Base-by-base conservation (phyloP, 805 yeast species). In the Suhomyces tanzawaensis region DNA sequence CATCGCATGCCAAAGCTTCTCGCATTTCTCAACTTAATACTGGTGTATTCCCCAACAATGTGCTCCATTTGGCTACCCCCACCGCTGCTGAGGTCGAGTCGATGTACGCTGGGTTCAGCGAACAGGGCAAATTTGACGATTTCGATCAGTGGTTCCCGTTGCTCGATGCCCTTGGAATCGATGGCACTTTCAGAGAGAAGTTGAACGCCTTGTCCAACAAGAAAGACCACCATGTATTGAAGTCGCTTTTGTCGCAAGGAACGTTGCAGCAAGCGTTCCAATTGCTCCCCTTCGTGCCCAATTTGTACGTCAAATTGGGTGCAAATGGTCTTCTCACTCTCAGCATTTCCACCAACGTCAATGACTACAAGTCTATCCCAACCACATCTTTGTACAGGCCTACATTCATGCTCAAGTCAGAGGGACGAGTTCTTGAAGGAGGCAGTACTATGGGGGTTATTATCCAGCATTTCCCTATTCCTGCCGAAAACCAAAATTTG, bases 231-330 rank as follows among this genome's bases (percentile, higher is more conserved):
- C 19, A 31, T 31, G 46, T 44, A 32, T 55, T 60, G 29, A 44
- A 40, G 32, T 47, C 44, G 14, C 63, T 66, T 39, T 52, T 62
- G 29, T 36, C 55, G 4, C 33, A 48, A 30, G 93, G 83, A 0
- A 53, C 71, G 2, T 63, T 83, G 13, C 93, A 85, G 55, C 82
- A 81, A 51, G 76, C 82, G 1, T 72, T 84, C 48, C 82, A 81
- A 48, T 48, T 88, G n/a, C 62, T 87, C 13, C 96, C 96, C 0
- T 88, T 69, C 49, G 65, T 82, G 21, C 88, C 87, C 9, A 76
- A 73, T 44, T 58, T 87, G 7, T 47, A 85, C 16, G 63, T 87
- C 6, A 87, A 86, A 55, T 73, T 80, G 33, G 95, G 95, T 0
- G 50, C 66, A 1, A 62, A 75, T 36, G 95, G 95, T 0, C 73